Evolutionary conservation across 306 rosid species (phyloP).

Genomic region (Begonia fuchsioides): DNA sequence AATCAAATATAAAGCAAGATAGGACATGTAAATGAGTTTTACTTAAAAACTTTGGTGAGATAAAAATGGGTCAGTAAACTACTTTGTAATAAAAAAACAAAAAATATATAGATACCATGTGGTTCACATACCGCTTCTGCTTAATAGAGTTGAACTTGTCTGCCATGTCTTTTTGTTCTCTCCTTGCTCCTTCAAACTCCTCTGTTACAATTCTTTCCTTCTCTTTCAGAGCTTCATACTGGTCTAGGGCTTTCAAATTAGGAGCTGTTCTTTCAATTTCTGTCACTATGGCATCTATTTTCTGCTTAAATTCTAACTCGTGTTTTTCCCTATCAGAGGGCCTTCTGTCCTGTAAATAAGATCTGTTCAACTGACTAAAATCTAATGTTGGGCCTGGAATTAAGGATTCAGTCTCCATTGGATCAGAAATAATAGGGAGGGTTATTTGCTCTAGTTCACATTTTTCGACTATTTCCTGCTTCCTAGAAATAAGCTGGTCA

Average conservation of each 20-base stretch:
- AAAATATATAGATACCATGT: too few species aligned
- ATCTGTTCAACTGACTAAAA: slow-evolving; percentile 56
- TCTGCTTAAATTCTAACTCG: slow-evolving; percentile 69
- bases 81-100: too few species aligned
- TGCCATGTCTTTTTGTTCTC: slow-evolving; percentile 67
- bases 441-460: slow-evolving; percentile 76
- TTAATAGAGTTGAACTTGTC: slow-evolving; percentile 60
- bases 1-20: too few species aligned
- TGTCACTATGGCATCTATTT: slow-evolving; percentile 52
- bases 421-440: slow-evolving; percentile 62
- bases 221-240: slow-evolving; percentile 75
- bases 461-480: slow-evolving; percentile 79
- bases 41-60: too few species aligned
- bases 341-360: slow-evolving; percentile 49
- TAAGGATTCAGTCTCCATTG: slow-evolving; percentile 70
- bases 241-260: slow-evolving; percentile 94
- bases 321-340: slow-evolving; percentile 54
- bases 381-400: slow-evolving; percentile 50
- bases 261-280: slow-evolving; percentile 97
- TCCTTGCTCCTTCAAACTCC: slow-evolving; percentile 87
- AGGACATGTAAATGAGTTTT: too few species aligned
- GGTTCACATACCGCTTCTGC: slow-evolving; percentile 45
- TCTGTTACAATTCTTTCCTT: slow-evolving; percentile 71
- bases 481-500: slow-evolving; percentile 51
- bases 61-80: too few species aligned